Conservation (phyloP, 2,329 filamentous ascomycete genomes). For the Xylaria sp. region DNA sequence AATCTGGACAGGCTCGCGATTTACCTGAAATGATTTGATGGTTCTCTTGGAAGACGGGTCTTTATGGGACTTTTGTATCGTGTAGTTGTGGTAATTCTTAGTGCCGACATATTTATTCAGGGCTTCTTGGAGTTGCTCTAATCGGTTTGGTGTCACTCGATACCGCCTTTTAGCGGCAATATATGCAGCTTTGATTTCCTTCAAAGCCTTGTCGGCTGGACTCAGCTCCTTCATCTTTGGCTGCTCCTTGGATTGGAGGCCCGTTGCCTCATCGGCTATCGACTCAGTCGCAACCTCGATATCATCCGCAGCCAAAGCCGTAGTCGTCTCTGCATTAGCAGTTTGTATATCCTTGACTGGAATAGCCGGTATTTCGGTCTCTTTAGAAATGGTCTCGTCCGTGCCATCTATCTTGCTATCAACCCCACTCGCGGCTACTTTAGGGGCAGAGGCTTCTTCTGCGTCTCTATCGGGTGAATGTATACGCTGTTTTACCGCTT, state of each 20-base stretch:
- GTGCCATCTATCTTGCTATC: constrained; percentile 19
- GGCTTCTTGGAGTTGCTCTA: constrained; percentile 79
- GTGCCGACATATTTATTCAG: constrained; percentile 84
- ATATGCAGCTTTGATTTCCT: constrained; percentile 83
- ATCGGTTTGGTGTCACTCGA: constrained; percentile 77
- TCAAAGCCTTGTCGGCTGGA: constrained; percentile 73
- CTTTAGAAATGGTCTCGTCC: constrained; percentile 6
- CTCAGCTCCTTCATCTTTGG: constrained; percentile 56
- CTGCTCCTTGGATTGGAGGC: constrained; percentile 30
- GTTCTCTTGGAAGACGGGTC: constrained; percentile 89
- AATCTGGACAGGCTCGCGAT: constrained; percentile 81
- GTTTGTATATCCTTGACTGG: constrained; percentile 21
- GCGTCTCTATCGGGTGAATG: constrained; percentile 54
- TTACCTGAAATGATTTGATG: constrained; percentile 91
- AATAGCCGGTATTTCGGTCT: constrained; percentile 27
- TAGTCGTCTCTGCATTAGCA: constrained; percentile 41
- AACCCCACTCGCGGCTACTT: constrained; percentile 24
- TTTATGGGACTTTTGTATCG: constrained; percentile 82
- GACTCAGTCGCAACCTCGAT: constrained; percentile 30
- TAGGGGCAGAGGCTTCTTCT: constrained; percentile 31
- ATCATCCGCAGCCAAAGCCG: constrained; percentile 42
- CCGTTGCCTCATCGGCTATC: constrained; percentile 37
- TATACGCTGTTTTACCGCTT: constrained; percentile 71
- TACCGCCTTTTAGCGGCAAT: constrained; percentile 85
- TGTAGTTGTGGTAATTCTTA: constrained; percentile 97